phyloP scores from a whole-genome alignment of 1,284 basidiomycete genomes.

The Ganoderma lingzhi region DNA sequence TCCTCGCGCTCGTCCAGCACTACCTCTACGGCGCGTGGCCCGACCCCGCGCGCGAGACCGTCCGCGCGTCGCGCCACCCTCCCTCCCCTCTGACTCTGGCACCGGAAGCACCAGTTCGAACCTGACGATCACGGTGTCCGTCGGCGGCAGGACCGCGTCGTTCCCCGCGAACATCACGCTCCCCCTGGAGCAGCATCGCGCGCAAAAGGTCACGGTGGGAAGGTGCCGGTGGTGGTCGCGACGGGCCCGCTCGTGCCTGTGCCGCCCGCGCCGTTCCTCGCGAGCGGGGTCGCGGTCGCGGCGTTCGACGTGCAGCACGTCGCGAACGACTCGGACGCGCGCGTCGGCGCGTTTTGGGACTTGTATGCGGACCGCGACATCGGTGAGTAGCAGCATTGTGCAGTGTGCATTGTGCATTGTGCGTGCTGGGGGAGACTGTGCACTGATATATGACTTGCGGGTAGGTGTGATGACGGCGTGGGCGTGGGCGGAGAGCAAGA shows the following conservation, averaged over 20 bases:
- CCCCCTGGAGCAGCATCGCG: too few relatives aligned
- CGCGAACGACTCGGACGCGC: constrained; percentile 24
- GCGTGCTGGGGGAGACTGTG: too few relatives aligned
- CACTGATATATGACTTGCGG: too few relatives aligned
- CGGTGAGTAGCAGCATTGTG: constrained; percentile 9
- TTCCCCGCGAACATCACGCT: constrained; percentile 25
- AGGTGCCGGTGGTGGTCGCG: constrained; percentile 23
- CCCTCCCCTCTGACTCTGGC: too few relatives aligned
- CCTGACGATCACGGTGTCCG: constrained; percentile 19
- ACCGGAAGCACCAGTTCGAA: neutral
- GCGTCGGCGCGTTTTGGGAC: constrained; percentile 27
- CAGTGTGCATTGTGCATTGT: too few relatives aligned
- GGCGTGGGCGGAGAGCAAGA: constrained; percentile 27
- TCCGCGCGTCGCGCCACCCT: constrained; percentile 18
- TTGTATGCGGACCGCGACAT: constrained; percentile 24
- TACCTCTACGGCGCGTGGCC: constrained; percentile 29
- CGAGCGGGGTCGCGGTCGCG: constrained; percentile 25
- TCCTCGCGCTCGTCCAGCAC: constrained; percentile 24
- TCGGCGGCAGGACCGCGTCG: constrained; percentile 11
- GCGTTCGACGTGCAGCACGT: constrained; percentile 24
- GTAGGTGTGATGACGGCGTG: constrained; percentile 26
- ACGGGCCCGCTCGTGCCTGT: constrained; percentile 23
- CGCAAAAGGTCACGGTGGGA: too few relatives aligned
- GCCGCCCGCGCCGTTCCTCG: constrained; percentile 22
- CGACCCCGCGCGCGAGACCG: constrained; percentile 22